Base-by-base conservation (phyloP, 768 basidiomycete genomes). In the Mycena albidolilacea region DNA sequence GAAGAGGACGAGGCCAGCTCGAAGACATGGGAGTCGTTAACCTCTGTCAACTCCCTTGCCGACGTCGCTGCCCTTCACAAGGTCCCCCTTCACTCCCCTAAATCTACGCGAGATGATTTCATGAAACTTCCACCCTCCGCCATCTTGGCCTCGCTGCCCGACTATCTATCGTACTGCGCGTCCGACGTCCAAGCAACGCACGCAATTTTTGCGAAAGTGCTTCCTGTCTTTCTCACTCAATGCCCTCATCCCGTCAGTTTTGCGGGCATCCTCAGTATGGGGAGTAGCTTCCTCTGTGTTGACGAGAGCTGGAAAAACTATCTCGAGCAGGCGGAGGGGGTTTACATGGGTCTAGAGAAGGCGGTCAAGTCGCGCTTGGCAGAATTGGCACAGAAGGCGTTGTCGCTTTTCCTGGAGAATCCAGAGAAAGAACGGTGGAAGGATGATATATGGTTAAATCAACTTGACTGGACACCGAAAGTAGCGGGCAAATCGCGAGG, bases 391-490 rank as follows among this genome's bases (percentile, higher is more conserved):
- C 87, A 87, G 68, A 83, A 90, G 58, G 86, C 88, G 8, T 74
- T 92, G 81, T 85, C 89, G 84, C 71, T 72, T 37, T 76, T 76
- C 23, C 82, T 84, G 50, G 78, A 78, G 9, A 68, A 70, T 21
- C 79, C 75, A 15, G 77, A 73, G 12, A 81, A 82, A 60, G 89
- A 83, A 39, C 81, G 79, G 61, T 96, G 91, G 93, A 89, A 86
- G 79, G 85, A 87, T 3, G 93, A 96, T 81, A 90, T 91, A 8
- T 98, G 96, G 96, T 82, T 97, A 15, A 88, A 86, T 61, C 98
- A 99, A 80, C 85, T 99, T 69, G 97, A 99, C 80, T 99, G 98
- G 98, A 92, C 95, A 1, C 95, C 95, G 1, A 98, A 99, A 81
- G 85, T 88, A 7, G 91, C 90, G 0, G 88, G 89, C 46, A 90